Evolutionary conservation across 2,329 filamentous ascomycete species (phyloP).

Genomic region (Beauveria varroae): DNA sequence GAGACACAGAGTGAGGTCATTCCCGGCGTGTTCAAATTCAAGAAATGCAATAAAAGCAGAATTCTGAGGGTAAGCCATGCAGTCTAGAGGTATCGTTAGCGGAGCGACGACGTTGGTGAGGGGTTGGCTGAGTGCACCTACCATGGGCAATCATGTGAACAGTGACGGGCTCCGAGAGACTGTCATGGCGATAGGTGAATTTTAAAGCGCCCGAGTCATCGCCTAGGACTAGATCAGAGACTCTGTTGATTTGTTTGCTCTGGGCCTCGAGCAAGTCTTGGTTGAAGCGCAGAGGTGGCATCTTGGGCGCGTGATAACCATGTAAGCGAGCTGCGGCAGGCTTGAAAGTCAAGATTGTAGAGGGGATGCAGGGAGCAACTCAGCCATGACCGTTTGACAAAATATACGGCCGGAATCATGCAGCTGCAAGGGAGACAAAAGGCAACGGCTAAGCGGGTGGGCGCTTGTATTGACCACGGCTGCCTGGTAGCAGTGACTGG

Average conservation of each 20-base stretch:
- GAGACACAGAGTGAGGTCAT: not conserved
- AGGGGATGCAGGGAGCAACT: not conserved
- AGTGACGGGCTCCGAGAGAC: not conserved
- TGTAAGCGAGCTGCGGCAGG: not conserved
- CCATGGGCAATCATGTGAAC: constrained; percentile 9
- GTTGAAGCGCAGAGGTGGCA: not conserved
- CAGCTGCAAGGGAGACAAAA: not conserved
- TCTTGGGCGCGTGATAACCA: not conserved
- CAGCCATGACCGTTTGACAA: not conserved
- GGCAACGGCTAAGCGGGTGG: not conserved
- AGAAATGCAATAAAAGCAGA: not conserved
- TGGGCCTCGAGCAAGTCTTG: not conserved
- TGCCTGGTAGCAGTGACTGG: too few relatives aligned
- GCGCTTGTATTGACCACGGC: too few relatives aligned
- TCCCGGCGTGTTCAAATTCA: not conserved
- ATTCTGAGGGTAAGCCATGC: not conserved
- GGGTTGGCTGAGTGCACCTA: not conserved
- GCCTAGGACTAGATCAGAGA: not conserved
- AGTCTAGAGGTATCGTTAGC: not conserved
- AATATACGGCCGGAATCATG: not conserved
- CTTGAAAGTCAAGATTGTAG: not conserved
- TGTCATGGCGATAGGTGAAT: not conserved
- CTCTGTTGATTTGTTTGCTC: not conserved
- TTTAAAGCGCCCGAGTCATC: not conserved
- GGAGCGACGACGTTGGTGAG: not conserved